Percentiles rank a stretch among this genome's conserved stretches.
Evolutionary conservation across 2,329 filamentous ascomycete genomes (phyloP).

Genomic region (Claviceps pazoutovae): DNA sequence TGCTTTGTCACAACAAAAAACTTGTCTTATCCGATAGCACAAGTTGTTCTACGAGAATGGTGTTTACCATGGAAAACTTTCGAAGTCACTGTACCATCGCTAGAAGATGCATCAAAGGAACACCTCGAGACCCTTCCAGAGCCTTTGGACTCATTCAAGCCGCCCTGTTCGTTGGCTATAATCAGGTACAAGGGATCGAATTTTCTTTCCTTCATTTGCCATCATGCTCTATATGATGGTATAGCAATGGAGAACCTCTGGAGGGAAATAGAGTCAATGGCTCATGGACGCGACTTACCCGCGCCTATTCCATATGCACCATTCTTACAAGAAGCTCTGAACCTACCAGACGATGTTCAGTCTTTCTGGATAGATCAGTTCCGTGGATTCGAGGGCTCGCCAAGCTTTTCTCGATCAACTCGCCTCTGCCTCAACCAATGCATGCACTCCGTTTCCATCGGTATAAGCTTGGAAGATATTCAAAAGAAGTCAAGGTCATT

Average conservation of each 20-base stretch:
- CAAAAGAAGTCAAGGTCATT: slow-evolving; percentile 35
- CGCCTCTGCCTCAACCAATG: slow-evolving; percentile 15
- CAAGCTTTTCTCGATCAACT: slow-evolving; percentile 13
- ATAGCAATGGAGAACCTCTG: slow-evolving; percentile 59
- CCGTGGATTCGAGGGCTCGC: slow-evolving; percentile 27
- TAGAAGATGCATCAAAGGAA: slow-evolving; percentile 23
- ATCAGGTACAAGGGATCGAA: slow-evolving; percentile 17
- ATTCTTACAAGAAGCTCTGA: slow-evolving; percentile 49
- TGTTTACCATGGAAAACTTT: slow-evolving; percentile 26
- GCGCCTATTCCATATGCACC: slow-evolving; percentile 40
- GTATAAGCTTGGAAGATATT: slow-evolving; percentile 28
- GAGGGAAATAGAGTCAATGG: slow-evolving; percentile 51
- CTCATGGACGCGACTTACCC: slow-evolving; percentile 32
- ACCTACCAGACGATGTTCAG: slow-evolving; percentile 33
- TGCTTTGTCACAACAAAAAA: slow-evolving; percentile 56
- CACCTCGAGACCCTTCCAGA: slow-evolving; percentile 26
- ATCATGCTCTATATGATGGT: slow-evolving; percentile 82
- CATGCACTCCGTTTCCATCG: slow-evolving; percentile 16
- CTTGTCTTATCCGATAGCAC: slow-evolving; percentile 48
- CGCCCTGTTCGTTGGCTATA: slow-evolving; percentile 31
- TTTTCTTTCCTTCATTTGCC: slow-evolving; percentile 40
- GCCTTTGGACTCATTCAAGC: slow-evolving; percentile 29
- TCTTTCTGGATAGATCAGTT: slow-evolving; percentile 54
- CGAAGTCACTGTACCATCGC: slow-evolving; percentile 15
- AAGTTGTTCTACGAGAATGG: slow-evolving; percentile 48